Conservation (phyloP, 2,329 filamentous ascomycete species). For the Pleurostoma richardsiae region DNA sequence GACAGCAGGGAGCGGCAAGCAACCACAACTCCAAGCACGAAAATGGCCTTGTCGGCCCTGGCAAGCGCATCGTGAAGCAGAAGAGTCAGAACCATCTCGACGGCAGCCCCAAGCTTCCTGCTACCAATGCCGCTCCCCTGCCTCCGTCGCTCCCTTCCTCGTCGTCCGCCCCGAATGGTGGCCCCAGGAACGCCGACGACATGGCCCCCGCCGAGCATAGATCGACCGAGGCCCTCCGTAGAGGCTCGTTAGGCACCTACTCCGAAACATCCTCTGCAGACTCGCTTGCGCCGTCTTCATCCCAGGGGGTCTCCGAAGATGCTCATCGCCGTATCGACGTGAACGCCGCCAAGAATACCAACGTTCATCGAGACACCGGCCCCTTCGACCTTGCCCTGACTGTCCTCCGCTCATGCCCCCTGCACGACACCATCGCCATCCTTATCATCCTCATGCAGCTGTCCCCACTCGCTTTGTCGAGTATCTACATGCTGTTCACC, state of each 20-base stretch:
- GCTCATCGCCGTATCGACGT: conserved; percentile 64
- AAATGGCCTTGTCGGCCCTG: conserved; percentile 77
- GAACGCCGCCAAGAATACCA: conserved; percentile 61
- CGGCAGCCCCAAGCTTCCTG: conserved; percentile 19
- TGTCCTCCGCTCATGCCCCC: conserved; percentile 82
- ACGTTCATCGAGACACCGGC: conserved; percentile 66
- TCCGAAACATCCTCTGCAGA: conserved; percentile 54
- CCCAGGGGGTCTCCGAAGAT: conserved; percentile 34
- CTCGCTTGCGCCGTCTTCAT: conserved; percentile 26
- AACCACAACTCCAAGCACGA: conserved; percentile 75
- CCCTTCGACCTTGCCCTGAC: conserved; percentile 76
- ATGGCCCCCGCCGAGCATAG: conserved; percentile 32
- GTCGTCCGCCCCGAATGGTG: conserved; percentile 20
- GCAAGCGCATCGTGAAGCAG: conserved; percentile 51
- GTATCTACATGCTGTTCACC: conserved; percentile 89
- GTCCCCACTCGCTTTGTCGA: conserved; percentile 78
- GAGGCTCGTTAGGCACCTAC: conserved; percentile 44
- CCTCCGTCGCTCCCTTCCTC: conserved; percentile 7
- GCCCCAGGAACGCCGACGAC: conserved; percentile 26
- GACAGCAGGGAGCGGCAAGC: conserved; percentile 56
- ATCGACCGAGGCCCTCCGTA: conserved; percentile 34
- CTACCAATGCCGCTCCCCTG: conserved; percentile 15
- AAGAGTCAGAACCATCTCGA: conserved; percentile 43
- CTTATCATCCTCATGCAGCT: conserved; percentile 93
- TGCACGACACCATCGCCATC: conserved; percentile 93